Base-by-base conservation (phyloP, 2,329 filamentous ascomycete species). In the Xylogone sp. region DNA sequence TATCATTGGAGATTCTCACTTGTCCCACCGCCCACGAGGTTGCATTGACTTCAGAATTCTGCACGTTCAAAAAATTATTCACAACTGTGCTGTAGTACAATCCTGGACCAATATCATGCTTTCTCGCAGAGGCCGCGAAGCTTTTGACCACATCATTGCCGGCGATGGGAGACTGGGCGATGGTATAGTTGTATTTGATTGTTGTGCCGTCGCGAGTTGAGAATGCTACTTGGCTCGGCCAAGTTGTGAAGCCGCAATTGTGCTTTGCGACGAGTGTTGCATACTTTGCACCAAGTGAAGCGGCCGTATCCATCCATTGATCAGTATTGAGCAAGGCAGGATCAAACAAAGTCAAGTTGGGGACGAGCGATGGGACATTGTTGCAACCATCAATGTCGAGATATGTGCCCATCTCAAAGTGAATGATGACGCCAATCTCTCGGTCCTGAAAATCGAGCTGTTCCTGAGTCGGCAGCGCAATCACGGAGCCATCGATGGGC, bases 81-180 rank as follows among this genome's bases (percentile, higher is more conserved):
- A 66, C 63, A 3, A 65, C 59, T 21, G 62, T 58, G 45, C 62
- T 65, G 31, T 65, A 65, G 51, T 67, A 65, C 34, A 66, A 65
- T 1, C 63, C 64, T 44, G 62, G 58, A 7, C 63, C 63, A 20
- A 65, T 31, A 3, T 56, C 49, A 42, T 65, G 61, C 46, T 59
- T 61, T 24, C 51, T 43, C 2, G 64, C 57, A 8, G 63, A 65
- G 2, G 56, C 44, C 13, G 58, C 56, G 43, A 66, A 66, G 13
- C 50, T 55, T 22, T 49, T 48, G 13, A 65, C 59, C 12, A 66
- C 51, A 48, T 65, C 57, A 22, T 52, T 54, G 16, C 59, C 63
- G 21, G 53, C 51, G 4, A 59, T 51, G 0, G 64, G 64, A 1
- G 62, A 62, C 19, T 65, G 53, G 4, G 59, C 61, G 22, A 65